Evolutionary conservation across 148 eudicot species (phyloP), one percentile per base, ranked within the genome.

Genomic region (Vaccinium macrocarpon): DNA sequence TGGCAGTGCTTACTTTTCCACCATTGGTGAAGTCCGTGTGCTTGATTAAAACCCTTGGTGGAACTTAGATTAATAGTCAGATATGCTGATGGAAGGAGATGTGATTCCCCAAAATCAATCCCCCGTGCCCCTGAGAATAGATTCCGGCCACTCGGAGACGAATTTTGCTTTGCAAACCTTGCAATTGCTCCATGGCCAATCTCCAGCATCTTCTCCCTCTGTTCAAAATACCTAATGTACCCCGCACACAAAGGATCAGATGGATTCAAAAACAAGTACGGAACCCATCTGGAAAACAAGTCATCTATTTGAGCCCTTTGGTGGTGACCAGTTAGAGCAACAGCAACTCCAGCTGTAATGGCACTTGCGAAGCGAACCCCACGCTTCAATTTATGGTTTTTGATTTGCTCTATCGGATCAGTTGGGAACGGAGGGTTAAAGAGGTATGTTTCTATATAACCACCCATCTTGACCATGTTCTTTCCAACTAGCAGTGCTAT

Each of bases 11-110:
- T 48, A 87, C 87, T 84, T 32, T 88, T 87, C 96, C 98, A 94
- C 98, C 98, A 94, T 50, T 94, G 98, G 76, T 85, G 87, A 32
- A 94, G 84, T 55, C 94, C 95, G 88, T 93, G 98, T 83, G 89
- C 93, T 72, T 85, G 86, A 86, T 84, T 90, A 27, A 94, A 89
- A 81, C 81, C 85, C 64, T 66, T 52, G 0, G 83, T 79, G 5
- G 81, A 84, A 50, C 90, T 84, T 83, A 51, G 21, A 84, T 93
- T 95, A 8, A 81, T 84, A 4, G 84, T 81, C 62, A 93, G 53
- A 86, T 75, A 82, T 1, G 95, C 98, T 1, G 91, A 87, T 52
- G 98, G 96, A 53, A 95, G 84, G 5, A 92, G 87, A 84, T 90
- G 98, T 11, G 84, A 76, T 9, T 94, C 88, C 82, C 90, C 95